These are phyloP conservation scores for Clarireedia paspali DNA, from an alignment of 2,329 filamentous ascomycete genomes.

Conservation along the genomic window DNA sequence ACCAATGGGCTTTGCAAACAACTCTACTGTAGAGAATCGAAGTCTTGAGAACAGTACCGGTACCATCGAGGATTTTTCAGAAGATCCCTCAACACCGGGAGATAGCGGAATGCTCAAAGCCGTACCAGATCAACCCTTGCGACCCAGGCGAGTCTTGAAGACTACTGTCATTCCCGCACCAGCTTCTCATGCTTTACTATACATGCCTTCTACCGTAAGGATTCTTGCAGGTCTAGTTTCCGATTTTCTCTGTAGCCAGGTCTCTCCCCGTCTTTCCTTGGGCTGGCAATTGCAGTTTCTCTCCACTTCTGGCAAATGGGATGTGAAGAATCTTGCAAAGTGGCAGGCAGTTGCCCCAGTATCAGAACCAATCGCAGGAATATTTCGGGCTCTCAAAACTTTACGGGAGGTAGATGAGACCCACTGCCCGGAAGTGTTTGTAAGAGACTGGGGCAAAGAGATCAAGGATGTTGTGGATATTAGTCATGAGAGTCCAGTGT, in stretches of 20 bases:
- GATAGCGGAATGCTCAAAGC: conserved; percentile 31
- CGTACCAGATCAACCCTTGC: conserved; percentile 41
- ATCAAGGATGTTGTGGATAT: conserved; percentile 83
- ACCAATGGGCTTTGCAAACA: conserved; percentile 19
- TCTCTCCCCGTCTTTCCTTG: conserved; percentile 71
- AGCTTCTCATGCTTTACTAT: conserved; percentile 77
- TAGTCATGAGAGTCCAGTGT: conserved; percentile 82
- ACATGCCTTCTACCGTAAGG: conserved; percentile 67
- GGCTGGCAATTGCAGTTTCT: conserved; percentile 90
- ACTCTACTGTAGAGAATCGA: conserved; percentile 33
- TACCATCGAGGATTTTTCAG: conserved; percentile 31
- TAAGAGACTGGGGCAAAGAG: conserved; percentile 54
- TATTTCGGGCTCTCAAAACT: conserved; percentile 90
- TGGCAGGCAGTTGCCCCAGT: conserved; percentile 78
- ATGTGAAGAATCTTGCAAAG: conserved; percentile 91
- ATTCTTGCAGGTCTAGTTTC: conserved; percentile 75
- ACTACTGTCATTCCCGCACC: conserved; percentile 65
- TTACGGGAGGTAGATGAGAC: conserved; percentile 79
- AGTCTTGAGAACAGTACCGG: conserved; percentile 29
- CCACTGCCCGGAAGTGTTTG: conserved; percentile 71
- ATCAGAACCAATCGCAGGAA: conserved; percentile 65
- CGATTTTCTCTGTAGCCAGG: conserved; percentile 66
- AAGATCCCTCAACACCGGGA: conserved; percentile 41
- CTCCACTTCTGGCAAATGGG: conserved; percentile 89
- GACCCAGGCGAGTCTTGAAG: conserved; percentile 52